Base-by-base conservation (phyloP, 139 green algal genomes). In the Gonium pectorale region DNA sequence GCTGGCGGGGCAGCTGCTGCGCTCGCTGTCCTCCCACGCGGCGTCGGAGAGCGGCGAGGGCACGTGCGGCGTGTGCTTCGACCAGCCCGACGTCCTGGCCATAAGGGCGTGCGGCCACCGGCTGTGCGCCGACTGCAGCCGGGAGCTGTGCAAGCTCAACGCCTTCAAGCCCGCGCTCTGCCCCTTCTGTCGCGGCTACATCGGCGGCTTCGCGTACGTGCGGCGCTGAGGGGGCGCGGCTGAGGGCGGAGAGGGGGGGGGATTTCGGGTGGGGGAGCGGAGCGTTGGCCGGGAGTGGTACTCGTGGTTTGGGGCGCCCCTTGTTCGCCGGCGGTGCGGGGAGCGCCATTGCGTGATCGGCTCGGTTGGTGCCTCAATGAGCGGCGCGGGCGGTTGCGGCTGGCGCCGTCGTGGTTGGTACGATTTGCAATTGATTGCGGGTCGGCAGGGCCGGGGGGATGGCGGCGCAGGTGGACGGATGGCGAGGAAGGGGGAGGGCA, bases 111-210 rank as follows among this genome's bases (percentile, higher is more conserved):
- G 79, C 78, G 41, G 64, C 6, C 77, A 86, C 60, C 38, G 62
- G 37, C 78, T 89, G 60, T 83, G 78, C 49, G 56, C 59, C 13
- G 74, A 67, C 33, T 92, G 89, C 67, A 82, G 79, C 73, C 67
- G 52, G 17, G 89, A 92, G 66, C 81, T 92, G 59, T 86, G 85
- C 80, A 83, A 85, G 38, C 67, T 92, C 38, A 86, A 90, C 64
- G 67, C 87, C 46, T 86, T 89, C 66, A 89, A 89, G 78, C 89
- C 89, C 0, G 89, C 82, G 15, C 79, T 90, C 64, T 92, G 89
- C 60, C 89, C 89, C 4, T 92, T 88, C 41, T 92, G 89, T 83
- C 81, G 89, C 27, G 40, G 75, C 62, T 54, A 86, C 51, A 87
- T 90, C 35, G 62, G 52, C 15, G 86, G 71, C 21, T 78, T 88